Base-by-base conservation (phyloP, 345 rosid species). In the Brassica rapa region DNA sequence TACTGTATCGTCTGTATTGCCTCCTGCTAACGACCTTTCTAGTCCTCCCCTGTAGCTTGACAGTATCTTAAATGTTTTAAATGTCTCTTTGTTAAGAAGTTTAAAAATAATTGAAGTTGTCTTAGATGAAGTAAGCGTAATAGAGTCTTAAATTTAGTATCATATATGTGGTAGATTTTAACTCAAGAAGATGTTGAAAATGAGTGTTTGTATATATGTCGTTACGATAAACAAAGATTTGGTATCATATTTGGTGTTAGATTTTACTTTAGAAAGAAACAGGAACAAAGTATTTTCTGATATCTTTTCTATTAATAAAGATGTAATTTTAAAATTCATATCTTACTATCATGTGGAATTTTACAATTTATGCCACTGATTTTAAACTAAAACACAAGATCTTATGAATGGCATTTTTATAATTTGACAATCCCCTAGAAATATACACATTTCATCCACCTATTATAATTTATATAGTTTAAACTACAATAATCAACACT, bases 1-100 rank as follows among this genome's bases (percentile, higher is more conserved):
- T 94, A 75, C 21, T 63, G 8, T 12, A 23, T 23, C 2, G 1
- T 41, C 49, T 41, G 49, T 41, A 10, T 10, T 41, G 49, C 62
- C 29, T 27, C 11, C 15, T 14, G 19, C 60, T 10, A 1, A 66
- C 15, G n/a, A 4, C 55, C 55, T 49, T 12, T 46, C 4, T 74
- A n/a, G 16, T 66, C 35, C 4, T 41, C 70, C 8, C 51, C 0
- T 23, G 51, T 51, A n/a, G 37, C 33, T 65, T 57, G 11, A 57
- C 16, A n/a, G 65, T 51, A 25, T 51, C 9, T 0, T 19, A 21
- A 33, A 12, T 69, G 30, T 59, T 59, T 30, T 59, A 59, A 23
- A 9, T 59, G 15, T 15, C 62, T 9, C 55, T 29, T 27, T 19
- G 5, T 46, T 8, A 57, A 1, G 46, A 66, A 8, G 21, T 75